Evolutionary conservation across 1,284 basidiomycete genomes (phyloP).

Genomic region (Laetiporus sulphureus): DNA sequence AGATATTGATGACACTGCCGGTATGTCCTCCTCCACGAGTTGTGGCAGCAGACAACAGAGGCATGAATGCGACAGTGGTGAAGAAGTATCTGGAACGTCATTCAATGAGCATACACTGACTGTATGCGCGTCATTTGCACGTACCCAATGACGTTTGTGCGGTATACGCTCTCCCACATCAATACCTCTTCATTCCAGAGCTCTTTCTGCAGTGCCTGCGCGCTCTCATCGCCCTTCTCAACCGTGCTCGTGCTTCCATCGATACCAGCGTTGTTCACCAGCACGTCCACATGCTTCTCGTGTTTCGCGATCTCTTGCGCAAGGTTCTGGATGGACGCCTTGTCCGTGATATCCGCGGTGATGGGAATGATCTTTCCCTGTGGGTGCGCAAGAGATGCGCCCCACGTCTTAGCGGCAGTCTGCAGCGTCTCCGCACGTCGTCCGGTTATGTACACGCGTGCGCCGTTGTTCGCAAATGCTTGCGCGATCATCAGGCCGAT

Average conservation of each 20-base stretch:
- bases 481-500: constrained; percentile 36
- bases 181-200: constrained; percentile 27
- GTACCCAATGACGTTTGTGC: constrained; percentile 31
- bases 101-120: neutral
- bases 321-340: constrained; percentile 27
- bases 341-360: constrained; percentile 28
- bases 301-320: constrained; percentile 25
- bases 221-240: constrained; percentile 28
- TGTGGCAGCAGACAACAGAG: constrained; percentile 30
- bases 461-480: constrained; percentile 34
- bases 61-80: constrained; percentile 32
- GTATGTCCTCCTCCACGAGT: constrained; percentile 22
- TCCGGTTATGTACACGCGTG: constrained; percentile 31
- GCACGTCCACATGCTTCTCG: constrained; percentile 31
- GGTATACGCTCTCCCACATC: constrained; percentile 31
- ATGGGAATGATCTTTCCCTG: constrained; percentile 29
- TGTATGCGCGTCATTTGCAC: neutral
- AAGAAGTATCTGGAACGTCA: constrained; percentile 24
- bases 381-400: constrained; percentile 21
- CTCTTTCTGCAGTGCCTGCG: constrained; percentile 24
- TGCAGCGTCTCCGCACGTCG: constrained; percentile 23
- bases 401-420: constrained; percentile 21
- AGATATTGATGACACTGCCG: constrained; percentile 30
- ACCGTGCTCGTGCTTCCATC: constrained; percentile 20
- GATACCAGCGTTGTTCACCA: constrained; percentile 34